Evolutionary conservation across 2,329 filamentous ascomycete genomes (phyloP).

Genomic region (Xylaria multiplex): DNA sequence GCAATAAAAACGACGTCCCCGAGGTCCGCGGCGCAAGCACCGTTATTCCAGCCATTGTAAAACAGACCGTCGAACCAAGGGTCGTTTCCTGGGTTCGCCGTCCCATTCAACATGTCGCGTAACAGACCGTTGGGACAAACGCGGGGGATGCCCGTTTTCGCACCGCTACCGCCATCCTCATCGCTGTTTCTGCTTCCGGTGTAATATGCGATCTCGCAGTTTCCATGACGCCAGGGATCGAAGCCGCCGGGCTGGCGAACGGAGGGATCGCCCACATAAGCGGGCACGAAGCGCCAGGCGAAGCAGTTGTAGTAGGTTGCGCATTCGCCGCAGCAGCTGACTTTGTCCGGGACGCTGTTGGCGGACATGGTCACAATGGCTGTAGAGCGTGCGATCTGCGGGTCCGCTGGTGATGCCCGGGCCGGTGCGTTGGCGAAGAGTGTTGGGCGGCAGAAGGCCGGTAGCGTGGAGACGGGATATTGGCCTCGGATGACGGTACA

Average conservation of each 20-base stretch:
- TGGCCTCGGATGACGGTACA: conserved; percentile 44
- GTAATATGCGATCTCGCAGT: conserved; percentile 46
- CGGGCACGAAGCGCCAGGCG: conserved; percentile 47
- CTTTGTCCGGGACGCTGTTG: conserved; percentile 44
- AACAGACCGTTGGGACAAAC: conserved; percentile 42
- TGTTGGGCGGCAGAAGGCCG: conserved; percentile 48
- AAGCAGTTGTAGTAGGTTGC: conserved; percentile 48
- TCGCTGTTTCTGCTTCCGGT: conserved; percentile 37
- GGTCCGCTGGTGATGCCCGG: conserved; percentile 23
- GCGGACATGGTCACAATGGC: conserved; percentile 42
- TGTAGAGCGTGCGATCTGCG: conserved; percentile 20
- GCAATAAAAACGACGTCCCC: conserved; percentile 36
- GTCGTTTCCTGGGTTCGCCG: conserved; percentile 29
- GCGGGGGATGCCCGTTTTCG: conserved; percentile 17
- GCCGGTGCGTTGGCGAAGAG: conserved; percentile 42
- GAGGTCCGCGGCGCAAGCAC: conserved; percentile 43
- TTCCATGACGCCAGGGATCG: conserved; percentile 47
- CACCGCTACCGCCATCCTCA: conserved; percentile 3
- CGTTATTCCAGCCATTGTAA: conserved; percentile 49
- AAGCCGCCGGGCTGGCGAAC: conserved; percentile 45
- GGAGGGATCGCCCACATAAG: conserved; percentile 39
- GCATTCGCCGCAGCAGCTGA: conserved; percentile 47
- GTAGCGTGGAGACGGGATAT: conserved; percentile 45
- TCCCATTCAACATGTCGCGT: conserved; percentile 32
- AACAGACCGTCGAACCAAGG: conserved; percentile 42